phyloP scores from a whole-genome alignment of 305 asterid genomes.

The Fraxinus platypoda region DNA sequence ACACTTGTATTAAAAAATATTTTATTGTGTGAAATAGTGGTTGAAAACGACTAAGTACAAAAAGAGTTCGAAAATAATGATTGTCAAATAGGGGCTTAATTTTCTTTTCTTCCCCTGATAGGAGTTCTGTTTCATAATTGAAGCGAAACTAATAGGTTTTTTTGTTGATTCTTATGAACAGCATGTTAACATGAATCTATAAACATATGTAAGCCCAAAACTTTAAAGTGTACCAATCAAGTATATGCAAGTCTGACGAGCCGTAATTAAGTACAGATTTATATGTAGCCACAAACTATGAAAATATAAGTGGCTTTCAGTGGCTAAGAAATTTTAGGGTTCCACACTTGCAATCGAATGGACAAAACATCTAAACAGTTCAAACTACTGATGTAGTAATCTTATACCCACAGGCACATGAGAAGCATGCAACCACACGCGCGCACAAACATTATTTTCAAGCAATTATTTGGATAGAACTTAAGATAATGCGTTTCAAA shows the following conservation, averaged over 20 bases:
- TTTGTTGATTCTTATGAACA: neutral
- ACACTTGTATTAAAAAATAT: neutral
- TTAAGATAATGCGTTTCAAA: neutral
- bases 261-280: neutral
- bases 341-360: neutral
- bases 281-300: neutral
- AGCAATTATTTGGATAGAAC: neutral
- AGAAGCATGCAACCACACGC: neutral
- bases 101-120: neutral
- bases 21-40: no score
- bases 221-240: neutral
- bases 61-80: no score
- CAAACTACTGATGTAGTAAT: neutral
- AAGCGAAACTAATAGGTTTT: neutral
- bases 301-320: neutral
- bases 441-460: neutral
- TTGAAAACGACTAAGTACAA: no score
- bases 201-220: neutral
- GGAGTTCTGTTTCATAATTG: neutral
- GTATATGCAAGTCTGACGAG: neutral
- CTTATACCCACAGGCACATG: neutral
- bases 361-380: neutral
- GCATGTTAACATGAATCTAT: neutral
- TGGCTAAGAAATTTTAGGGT: neutral
- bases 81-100: no score